phyloP scores from a whole-genome alignment of 208 protist genomes.

The Trypanosoma vivax region DNA sequence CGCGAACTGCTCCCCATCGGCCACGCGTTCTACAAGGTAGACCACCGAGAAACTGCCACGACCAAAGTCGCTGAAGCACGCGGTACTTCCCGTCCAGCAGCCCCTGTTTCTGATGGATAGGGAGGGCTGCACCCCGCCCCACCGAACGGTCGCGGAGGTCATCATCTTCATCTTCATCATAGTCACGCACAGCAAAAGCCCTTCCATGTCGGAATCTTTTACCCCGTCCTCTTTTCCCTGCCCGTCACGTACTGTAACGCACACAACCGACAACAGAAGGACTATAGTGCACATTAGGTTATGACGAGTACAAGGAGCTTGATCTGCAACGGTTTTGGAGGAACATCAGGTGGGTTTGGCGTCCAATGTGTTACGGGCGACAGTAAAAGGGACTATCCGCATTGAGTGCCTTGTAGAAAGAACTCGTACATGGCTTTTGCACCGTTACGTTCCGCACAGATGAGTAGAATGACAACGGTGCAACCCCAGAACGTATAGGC shows the following conservation, averaged over 20 bases:
- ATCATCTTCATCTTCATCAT: background rate
- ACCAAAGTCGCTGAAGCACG: slow-evolving; percentile 44
- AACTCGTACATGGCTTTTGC: slow-evolving; percentile 1
- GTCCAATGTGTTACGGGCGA: slow-evolving; percentile 23
- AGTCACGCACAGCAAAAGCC: background rate
- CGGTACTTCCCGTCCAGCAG: slow-evolving; percentile 35
- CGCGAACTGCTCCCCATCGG: slow-evolving; percentile 39
- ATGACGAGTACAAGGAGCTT: background rate
- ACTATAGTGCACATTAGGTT: background rate
- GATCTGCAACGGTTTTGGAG: background rate
- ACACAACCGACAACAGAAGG: background rate
- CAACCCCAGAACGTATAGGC: background rate
- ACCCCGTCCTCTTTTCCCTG: too few relatives aligned
- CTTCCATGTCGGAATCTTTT: background rate
- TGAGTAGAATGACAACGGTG: background rate
- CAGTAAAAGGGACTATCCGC: slow-evolving; percentile 18
- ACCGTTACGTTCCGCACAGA: background rate
- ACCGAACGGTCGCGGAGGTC: background rate
- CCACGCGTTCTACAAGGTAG: slow-evolving; percentile 58
- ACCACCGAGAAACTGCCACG: slow-evolving; percentile 66
- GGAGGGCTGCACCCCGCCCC: slow-evolving; percentile 9
- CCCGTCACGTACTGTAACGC: too few relatives aligned
- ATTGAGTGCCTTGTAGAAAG: slow-evolving; percentile 18
- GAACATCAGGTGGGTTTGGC: background rate
- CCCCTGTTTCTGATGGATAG: slow-evolving; percentile 9